Evolutionary conservation across 257 asterid genomes (phyloP), one percentile per base, ranked within the genome.

Genomic region (Solanum commersonii): DNA sequence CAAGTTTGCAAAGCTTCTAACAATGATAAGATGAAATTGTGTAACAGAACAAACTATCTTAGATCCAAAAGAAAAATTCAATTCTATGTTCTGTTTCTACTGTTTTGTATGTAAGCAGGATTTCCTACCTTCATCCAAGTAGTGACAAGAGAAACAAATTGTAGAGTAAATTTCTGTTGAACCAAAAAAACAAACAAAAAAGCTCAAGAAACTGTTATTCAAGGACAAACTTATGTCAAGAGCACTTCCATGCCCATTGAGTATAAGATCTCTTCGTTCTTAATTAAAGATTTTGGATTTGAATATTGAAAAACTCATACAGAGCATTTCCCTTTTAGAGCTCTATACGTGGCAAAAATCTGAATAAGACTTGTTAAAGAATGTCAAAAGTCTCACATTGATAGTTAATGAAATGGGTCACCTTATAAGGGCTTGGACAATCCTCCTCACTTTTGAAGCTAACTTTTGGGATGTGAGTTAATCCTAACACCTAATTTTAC

Each of bases 381-480:
- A 44, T 0, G 52, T 12, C 0, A 44, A 44, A 44, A 44, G 6
- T 44, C 16, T 0, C 52, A 44, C 52, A 44, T 12, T 44, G 6
- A 6, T 44, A 0, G 2, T 44, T 44, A 44, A 1, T 44, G 52
- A 44, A 0, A 44, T 12, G 52, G 0, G 16, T 12, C 49, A 4
- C 49, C 15, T 42, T 42, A 42, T 11, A 42, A 44, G 18, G 6
- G 6, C 2, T 44, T 44, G 18, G 0, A 0, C 52, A 44, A 44
- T 44, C 52, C 0, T 44, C 0, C 0, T 44, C 0, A 2, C 18
- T 44, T 44, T 44, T 44, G 0, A 6, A 44, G 2, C 0, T 44
- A 44, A 0, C 18, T 44, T 44, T 44, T 0, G 0, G 52, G 0
- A 0, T 44, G 52, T 44, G 6, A 44, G 18, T 44, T 44, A 44